Percentiles rank a stretch among this genome's conserved stretches.
These are phyloP conservation scores for Scleroderma bovista DNA, from an alignment of 768 basidiomycete species.

Conservation along the genomic window DNA sequence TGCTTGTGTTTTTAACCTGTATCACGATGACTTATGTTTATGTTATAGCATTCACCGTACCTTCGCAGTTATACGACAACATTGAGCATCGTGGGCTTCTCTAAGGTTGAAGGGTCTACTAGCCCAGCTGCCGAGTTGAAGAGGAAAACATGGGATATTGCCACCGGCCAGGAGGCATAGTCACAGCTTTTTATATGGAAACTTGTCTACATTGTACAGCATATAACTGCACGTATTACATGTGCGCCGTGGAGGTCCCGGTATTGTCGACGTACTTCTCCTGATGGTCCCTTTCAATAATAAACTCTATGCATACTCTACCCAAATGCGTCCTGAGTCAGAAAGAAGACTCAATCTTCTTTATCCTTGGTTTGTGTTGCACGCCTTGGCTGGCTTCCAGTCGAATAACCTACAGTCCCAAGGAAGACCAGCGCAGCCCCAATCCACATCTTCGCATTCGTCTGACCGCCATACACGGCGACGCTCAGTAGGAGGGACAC, in stretches of 20 bases:
- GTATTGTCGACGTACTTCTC: not conserved
- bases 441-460: conserved; percentile 50
- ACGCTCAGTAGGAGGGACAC: conserved; percentile 72
- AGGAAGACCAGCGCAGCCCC: conserved; percentile 65
- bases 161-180: conserved; percentile 52
- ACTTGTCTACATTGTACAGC: too few species aligned
- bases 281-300: not conserved
- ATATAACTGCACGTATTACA: not conserved
- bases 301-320: not conserved
- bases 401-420: conserved; percentile 68
- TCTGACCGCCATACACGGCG: conserved; percentile 37
- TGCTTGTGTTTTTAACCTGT: not conserved
- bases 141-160: conserved; percentile 65
- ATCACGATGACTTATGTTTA: conserved; percentile 1
- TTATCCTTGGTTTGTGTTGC: conserved; percentile 15
- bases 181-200: not conserved
- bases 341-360: conserved; percentile 12
- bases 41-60: conserved; percentile 68
- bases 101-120: conserved; percentile 50
- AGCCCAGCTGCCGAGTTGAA: conserved; percentile 56
- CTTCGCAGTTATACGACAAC: conserved; percentile 70
- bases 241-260: not conserved
- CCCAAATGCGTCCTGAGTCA: not conserved
- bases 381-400: conserved; percentile 5
- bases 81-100: conserved; percentile 62